Evolutionary conservation across 208 protist species (phyloP), one percentile per base, ranked within the genome.

Genomic region (Trypanosoma scelopori): DNA sequence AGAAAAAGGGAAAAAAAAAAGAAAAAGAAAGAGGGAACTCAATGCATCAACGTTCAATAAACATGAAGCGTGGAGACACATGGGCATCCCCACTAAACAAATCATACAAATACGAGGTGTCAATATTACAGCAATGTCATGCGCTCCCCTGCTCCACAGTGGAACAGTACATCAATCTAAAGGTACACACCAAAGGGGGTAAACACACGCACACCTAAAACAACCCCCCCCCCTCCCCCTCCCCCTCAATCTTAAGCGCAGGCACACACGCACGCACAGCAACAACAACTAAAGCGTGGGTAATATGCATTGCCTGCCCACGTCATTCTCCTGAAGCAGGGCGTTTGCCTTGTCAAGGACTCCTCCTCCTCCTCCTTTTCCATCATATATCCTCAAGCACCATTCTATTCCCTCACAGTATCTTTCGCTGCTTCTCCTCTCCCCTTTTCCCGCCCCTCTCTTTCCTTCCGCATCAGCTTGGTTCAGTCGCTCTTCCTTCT

Each of bases 321-420:
- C 50, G 28, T 55, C 25, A 55, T 55, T 25, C 25, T 28, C 5
- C 5, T 55, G 6, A 30, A 30, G 5, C 28, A 55, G 15, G 4
- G 9, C 28, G 5, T 30, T 55, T 2, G 6, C 25, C 15, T 55
- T 55, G 5, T 55, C 25, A 37, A 37, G 15, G 16, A 30, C 5
- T 15, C 23, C 5, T 55, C 13, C 6, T 55, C 25, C 6, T 55
- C 15, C 5, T 3, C 28, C 23, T 37, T 9, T 37, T 37, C 28
- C 7, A 43, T 32, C 7, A 43, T 37, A 9, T 22, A 16, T 28
- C 18, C 22, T 39, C 32, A 37, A 37, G 32, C 9, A 37, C 9
- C 32, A 23, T 41, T 64, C 55, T 65, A 12, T 49, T 28, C 51
- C 32, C 16, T 56, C 18, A 37, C n/a, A 43, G n/a, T n/a, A n/a